Conservation (phyloP, 2,329 filamentous ascomycete genomes). For the Neospermospora avenae region DNA sequence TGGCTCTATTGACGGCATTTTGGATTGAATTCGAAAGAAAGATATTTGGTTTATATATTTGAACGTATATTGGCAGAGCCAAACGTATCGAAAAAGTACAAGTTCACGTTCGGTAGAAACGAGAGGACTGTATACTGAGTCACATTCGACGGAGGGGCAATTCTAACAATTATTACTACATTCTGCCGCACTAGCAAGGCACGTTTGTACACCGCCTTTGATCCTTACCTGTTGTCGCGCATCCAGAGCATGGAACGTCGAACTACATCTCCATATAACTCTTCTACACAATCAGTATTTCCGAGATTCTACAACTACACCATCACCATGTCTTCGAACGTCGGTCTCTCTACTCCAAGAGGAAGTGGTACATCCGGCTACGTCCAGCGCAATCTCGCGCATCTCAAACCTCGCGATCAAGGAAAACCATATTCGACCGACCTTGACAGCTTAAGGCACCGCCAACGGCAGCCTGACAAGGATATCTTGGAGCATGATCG, state of each 20-base stretch:
- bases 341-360: constrained; percentile 89
- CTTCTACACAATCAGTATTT: too few species aligned
- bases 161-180: not conserved
- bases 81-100: too few species aligned
- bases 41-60: not conserved
- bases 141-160: constrained; percentile 17
- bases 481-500: constrained; percentile 93
- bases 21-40: constrained; percentile 7
- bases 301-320: not conserved
- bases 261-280: too few species aligned
- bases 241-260: not conserved
- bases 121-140: not conserved
- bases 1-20: constrained; percentile 31
- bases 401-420: constrained; percentile 76
- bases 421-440: constrained; percentile 65
- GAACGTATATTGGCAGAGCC: not conserved
- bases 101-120: too few species aligned
- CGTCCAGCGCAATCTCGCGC: constrained; percentile 91
- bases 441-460: constrained; percentile 66
- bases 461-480: constrained; percentile 80
- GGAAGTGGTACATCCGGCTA: constrained; percentile 97
- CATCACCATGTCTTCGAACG: constrained; percentile 88
- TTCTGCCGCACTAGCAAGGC: constrained; percentile 18
- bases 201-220: constrained; percentile 14
- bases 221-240: not conserved